These are phyloP conservation scores for Chernovozyma aurita DNA, from an alignment of 1,139 yeast species.

Conservation along the genomic window DNA sequence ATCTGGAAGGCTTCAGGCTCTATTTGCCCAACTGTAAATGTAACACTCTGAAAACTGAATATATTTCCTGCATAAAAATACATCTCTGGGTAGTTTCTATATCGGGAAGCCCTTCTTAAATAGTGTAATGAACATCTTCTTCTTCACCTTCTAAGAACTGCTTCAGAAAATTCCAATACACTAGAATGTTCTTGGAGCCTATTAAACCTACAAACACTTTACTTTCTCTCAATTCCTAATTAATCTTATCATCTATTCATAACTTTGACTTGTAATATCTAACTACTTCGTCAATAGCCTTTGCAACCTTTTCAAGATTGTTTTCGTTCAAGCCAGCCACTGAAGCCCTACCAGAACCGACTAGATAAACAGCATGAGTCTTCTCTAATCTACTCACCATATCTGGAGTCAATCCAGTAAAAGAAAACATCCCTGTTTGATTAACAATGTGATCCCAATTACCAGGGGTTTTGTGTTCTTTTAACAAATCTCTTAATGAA, in stretches of 20 bases:
- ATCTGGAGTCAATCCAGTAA: conserved; percentile 76
- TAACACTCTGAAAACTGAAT: too few relatives aligned
- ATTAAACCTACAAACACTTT: too few relatives aligned
- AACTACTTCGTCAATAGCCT: conserved; percentile 78
- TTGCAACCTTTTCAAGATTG: conserved; percentile 77
- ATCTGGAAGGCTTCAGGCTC: too few relatives aligned
- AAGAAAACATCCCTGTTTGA: conserved; percentile 97
- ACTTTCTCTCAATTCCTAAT: too few relatives aligned
- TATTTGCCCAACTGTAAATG: too few relatives aligned
- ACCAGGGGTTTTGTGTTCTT: conserved; percentile 70
- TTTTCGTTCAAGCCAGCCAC: conserved; percentile 87
- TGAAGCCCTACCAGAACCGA: conserved; percentile 85
- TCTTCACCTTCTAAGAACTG: too few relatives aligned
- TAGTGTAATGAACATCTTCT: too few relatives aligned
- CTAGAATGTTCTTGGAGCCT: too few relatives aligned
- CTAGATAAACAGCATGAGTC: conserved; percentile 75
- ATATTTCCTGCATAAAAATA: too few relatives aligned
- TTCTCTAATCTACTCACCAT: conserved; percentile 78
- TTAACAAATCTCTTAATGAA: conserved; percentile 57
- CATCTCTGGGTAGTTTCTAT: too few relatives aligned
- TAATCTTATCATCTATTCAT: not conserved
- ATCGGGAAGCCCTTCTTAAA: too few relatives aligned
- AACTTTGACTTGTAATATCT: conserved; percentile 35
- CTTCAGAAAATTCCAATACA: too few relatives aligned
- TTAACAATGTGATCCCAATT: conserved; percentile 89